Evolutionary conservation across 2,329 filamentous ascomycete genomes (phyloP), one percentile per base, ranked within the genome.

Genomic region (Aschersonia sp.): DNA sequence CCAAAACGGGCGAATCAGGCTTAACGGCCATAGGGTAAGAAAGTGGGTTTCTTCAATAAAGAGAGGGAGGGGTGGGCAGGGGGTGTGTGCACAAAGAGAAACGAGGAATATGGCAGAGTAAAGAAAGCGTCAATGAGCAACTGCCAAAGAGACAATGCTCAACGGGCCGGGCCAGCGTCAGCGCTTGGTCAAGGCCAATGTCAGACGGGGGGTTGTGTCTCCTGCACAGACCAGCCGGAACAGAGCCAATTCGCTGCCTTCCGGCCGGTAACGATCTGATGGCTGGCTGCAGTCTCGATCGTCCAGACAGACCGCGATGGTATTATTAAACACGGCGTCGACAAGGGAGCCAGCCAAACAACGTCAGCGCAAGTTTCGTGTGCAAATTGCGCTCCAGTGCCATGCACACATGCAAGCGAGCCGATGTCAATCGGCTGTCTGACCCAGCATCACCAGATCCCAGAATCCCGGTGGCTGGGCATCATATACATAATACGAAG

Each of bases 311-410:
- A 20, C 20, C 20, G 20, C 20, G 20, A 20, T 20, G 20, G 20
- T 20, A 20, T 20, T 20, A 20, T 20, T 20, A 20, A 20, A 20
- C 20, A 20, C 20, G 20, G 20, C 20, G 20, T 20, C 20, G 20
- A 20, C 20, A 20, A 20, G 20, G 20, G 20, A 20, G 20, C 20
- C 20, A 20, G 20, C 20, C 20, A 20, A 20, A 20, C 20, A 20
- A 20, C 20, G 20, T 20, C 20, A 20, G 20, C 20, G 20, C 20
- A 20, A 20, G 2, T 20, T 20, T 20, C 20, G 20, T 20, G 20
- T 20, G 20, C 20, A 20, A 45, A 45, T 28, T 9, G 28, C 48
- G 50, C 50, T 48, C 47, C 50, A 9, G 40, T 45, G 50, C 50
- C 48, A 46, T 50, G 43, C 44, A 40, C 20, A 20, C 20, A 38